Evolutionary conservation across 345 rosid genomes (phyloP).

Genomic region (Corchorus olitorius): DNA sequence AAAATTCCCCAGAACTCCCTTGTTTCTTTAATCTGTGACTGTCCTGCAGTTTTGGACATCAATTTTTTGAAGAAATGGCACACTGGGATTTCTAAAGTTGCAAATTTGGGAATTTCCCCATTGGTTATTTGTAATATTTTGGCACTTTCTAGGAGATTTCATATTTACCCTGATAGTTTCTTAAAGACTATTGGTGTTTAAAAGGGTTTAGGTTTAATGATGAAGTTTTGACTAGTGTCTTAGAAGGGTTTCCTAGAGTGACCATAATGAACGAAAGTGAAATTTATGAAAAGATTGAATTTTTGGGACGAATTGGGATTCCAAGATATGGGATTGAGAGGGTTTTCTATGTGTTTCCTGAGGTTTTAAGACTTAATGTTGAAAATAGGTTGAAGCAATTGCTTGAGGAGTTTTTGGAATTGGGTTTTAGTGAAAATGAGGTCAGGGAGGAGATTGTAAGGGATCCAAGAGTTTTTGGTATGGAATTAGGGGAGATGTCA

Average conservation of each 20-base stretch:
- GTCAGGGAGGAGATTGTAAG: constrained; percentile 56
- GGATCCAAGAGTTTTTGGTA: constrained; percentile 61
- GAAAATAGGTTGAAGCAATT: constrained; percentile 61
- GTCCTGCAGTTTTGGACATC: constrained; percentile 66
- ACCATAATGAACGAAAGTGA: constrained; percentile 46
- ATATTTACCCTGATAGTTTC: constrained; percentile 50
- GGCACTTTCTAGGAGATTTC: constrained; percentile 52
- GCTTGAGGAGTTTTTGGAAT: constrained; percentile 55
- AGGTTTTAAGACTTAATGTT: constrained; percentile 46
- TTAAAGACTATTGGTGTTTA: constrained; percentile 35
- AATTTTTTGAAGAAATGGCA: constrained; percentile 70
- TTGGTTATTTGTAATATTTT: constrained; percentile 47
- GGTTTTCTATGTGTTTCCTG: constrained; percentile 54
- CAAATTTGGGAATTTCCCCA: constrained; percentile 33
- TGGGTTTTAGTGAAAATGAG: constrained; percentile 56
- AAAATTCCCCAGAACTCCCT: constrained; percentile 53
- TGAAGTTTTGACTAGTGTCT: constrained; percentile 43
- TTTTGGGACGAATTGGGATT: constrained; percentile 50
- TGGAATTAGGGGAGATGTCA: constrained; percentile 80
- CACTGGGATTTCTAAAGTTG: constrained; percentile 26
- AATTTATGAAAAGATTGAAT: constrained; percentile 47
- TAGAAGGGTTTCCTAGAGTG: constrained; percentile 59
- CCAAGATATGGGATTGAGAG: constrained; percentile 40
- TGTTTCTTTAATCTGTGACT: constrained; percentile 52
- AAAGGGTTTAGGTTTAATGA: constrained; percentile 60